phyloP scores from a whole-genome alignment of 2,329 filamentous ascomycete species.

The Venturia pyrina region DNA sequence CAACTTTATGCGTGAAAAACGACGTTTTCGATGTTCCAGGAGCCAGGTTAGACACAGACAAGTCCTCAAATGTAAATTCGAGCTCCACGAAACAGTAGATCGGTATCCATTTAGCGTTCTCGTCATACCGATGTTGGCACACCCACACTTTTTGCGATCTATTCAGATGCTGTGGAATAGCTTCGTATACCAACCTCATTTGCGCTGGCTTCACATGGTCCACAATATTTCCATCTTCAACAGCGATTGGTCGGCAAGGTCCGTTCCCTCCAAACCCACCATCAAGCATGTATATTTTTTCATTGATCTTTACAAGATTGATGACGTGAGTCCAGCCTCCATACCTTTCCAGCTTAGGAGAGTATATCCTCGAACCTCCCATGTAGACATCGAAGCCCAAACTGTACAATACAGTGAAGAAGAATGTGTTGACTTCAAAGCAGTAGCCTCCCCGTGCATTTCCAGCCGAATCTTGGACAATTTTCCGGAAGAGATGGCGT shows the following conservation, averaged over 20 bases:
- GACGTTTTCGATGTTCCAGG: constrained; percentile 38
- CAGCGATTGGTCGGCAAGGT: constrained; percentile 22
- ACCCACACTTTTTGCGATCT: constrained; percentile 33
- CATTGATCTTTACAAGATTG: constrained; percentile 31
- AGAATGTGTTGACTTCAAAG: constrained; percentile 49
- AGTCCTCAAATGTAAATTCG: constrained; percentile 54
- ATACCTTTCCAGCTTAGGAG: background rate
- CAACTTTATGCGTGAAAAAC: constrained; percentile 45
- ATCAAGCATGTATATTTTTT: constrained; percentile 29
- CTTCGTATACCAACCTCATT: constrained; percentile 18
- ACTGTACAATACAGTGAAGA: constrained; percentile 40
- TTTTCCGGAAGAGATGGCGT: constrained; percentile 41
- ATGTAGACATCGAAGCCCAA: constrained; percentile 40
- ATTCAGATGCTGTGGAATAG: constrained; percentile 21
- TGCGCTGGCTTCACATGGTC: constrained; percentile 8
- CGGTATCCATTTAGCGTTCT: constrained; percentile 40
- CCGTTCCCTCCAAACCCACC: constrained; percentile 32
- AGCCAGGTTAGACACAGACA: constrained; percentile 48
- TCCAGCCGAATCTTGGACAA: constrained; percentile 28
- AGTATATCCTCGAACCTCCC: constrained; percentile 15
- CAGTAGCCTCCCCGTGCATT: constrained; percentile 46
- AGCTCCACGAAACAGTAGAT: constrained; percentile 57
- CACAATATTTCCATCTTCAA: constrained; percentile 16
- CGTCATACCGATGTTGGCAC: constrained; percentile 22
- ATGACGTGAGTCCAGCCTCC: constrained; percentile 32